phyloP scores from a whole-genome alignment of 768 basidiomycete genomes.

The Serendipita vermifera region DNA sequence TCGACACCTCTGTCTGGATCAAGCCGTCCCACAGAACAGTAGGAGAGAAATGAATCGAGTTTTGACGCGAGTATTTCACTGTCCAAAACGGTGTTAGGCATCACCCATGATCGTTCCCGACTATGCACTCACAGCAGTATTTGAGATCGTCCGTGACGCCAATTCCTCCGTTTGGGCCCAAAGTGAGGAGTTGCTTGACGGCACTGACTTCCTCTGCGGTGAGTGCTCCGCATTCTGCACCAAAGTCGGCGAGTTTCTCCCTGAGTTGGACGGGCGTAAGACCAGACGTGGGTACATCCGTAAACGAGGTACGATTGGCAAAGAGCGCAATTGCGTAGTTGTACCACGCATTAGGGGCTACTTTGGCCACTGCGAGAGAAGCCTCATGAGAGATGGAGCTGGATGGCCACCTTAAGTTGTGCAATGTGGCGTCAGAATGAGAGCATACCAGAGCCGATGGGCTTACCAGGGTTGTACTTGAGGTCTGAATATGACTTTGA shows the following conservation, averaged over 20 bases:
- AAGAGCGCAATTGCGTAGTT: slow-evolving; percentile 58
- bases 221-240: slow-evolving; percentile 42
- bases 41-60: slow-evolving; percentile 84
- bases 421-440: slow-evolving; percentile 38
- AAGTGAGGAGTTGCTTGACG: slow-evolving; percentile 48
- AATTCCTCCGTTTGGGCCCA: slow-evolving; percentile 63
- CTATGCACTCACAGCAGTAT: slow-evolving; percentile 41
- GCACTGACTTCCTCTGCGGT: slow-evolving; percentile 35
- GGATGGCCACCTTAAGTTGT: slow-evolving; percentile 54
- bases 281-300: slow-evolving; percentile 55
- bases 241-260: slow-evolving; percentile 43
- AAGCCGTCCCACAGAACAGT: slow-evolving; percentile 68
- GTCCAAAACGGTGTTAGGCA: neutral
- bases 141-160: slow-evolving; percentile 72
- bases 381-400: slow-evolving; percentile 73
- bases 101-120: neutral
- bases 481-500: slow-evolving; percentile 36
- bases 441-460: slow-evolving; percentile 26
- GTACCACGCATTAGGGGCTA: slow-evolving; percentile 72
- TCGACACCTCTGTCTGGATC: slow-evolving; percentile 57
- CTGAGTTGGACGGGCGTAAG: slow-evolving; percentile 62
- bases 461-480: slow-evolving; percentile 22
- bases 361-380: slow-evolving; percentile 53
- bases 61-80: slow-evolving; percentile 90
- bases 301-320: slow-evolving; percentile 59